Base-by-base conservation (phyloP, 202 grass and related monocot genomes). In the Zizania palustris region DNA sequence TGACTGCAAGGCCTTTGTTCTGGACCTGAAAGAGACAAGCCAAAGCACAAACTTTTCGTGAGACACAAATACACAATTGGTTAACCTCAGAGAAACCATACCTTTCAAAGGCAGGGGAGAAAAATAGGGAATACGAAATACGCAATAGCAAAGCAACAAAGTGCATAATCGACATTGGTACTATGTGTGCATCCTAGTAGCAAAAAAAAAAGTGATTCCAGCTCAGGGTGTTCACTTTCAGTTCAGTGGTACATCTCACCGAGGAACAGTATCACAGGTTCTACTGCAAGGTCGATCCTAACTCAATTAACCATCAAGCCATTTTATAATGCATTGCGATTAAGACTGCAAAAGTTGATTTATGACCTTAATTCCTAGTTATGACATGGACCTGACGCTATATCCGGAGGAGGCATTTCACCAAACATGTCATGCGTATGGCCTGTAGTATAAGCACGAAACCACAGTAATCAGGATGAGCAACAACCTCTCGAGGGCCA, bases 401-500 rank as follows among this genome's bases (percentile, higher is more conserved):
- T 60, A 54, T 51, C 12, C 43, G 45, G 28, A 7, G 53, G 4
- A 44, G 75, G 1, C 39, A 69, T 49, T 80, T 64, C 56, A 45
- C 49, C 74, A 43, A 74, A 83, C 70, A 80, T 5, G 5, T 0
- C 1, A 0, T 15, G 19, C 15, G 14, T 37, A 68, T 40, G n/a
- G 39, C 43, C 33, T 18, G 60, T 22, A 11, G 53, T 42, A 11
- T 6, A 37, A 4, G 19, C 9, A 2, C 9, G 5, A 1, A 42
- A 41, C 0, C 19, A 65, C 18, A 40, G 3, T 7, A 81, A 81
- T 10, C 6, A 56, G 36, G 10, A 3, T 6, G 11, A 43, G 65
- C 43, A 80, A 14, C 16, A 54, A 90, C 95, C 91, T 95, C 91
- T 69, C 89, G 79, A 6, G 95, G 95, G 6, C 95, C 95, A 60